These are phyloP conservation scores for Xylariaceae sp. DNA, from an alignment of 2,329 filamentous ascomycete species.

Conservation along the genomic window DNA sequence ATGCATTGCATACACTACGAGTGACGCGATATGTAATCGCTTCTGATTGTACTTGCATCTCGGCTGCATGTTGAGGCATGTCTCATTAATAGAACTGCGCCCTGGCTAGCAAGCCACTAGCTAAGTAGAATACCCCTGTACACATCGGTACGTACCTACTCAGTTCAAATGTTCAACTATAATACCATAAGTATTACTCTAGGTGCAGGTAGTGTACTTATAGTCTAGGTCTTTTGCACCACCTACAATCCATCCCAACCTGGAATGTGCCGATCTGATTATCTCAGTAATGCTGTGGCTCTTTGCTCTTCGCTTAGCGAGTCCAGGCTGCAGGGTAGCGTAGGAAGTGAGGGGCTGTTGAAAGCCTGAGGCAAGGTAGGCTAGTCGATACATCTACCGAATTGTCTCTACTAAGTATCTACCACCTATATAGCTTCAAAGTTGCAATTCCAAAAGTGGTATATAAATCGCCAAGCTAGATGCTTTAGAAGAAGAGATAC, in stretches of 20 bases:
- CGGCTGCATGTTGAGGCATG: too few relatives aligned
- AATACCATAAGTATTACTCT: too few relatives aligned
- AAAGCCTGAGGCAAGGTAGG: neutral
- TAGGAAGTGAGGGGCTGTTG: neutral
- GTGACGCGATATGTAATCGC: too few relatives aligned
- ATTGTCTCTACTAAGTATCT: neutral
- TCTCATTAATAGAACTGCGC: too few relatives aligned
- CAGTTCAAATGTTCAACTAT: too few relatives aligned
- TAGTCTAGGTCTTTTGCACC: neutral
- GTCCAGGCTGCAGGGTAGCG: conserved; percentile 14
- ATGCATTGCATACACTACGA: too few relatives aligned
- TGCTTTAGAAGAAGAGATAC: neutral
- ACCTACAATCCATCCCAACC: neutral
- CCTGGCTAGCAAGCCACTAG: too few relatives aligned
- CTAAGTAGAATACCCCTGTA: too few relatives aligned
- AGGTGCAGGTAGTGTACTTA: too few relatives aligned
- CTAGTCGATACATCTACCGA: neutral
- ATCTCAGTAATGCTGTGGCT: conserved; percentile 2
- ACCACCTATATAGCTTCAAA: neutral
- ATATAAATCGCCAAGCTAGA: neutral
- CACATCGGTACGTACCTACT: too few relatives aligned
- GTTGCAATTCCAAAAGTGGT: conserved; percentile 8
- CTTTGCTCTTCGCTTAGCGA: conserved; percentile 1
- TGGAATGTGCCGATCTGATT: too few relatives aligned
- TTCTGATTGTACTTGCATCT: too few relatives aligned